These are phyloP conservation scores for Suillus spraguei DNA, from an alignment of 768 basidiomycete species.

Conservation along the genomic window DNA sequence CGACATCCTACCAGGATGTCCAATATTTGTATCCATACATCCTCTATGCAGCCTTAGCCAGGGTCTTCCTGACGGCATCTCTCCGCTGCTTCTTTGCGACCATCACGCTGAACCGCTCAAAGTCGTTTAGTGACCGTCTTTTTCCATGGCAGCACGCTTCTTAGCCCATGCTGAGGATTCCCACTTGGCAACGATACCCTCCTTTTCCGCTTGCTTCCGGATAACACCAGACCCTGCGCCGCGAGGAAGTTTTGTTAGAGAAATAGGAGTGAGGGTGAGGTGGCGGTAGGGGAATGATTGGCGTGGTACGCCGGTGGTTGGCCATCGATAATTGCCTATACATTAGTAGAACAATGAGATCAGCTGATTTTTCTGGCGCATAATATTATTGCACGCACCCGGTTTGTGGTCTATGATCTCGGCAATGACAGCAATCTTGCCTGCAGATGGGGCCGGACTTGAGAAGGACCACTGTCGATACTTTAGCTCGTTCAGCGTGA, in stretches of 20 bases:
- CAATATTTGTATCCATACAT: constrained; percentile 7
- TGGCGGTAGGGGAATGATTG: constrained; percentile 92
- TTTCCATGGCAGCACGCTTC: constrained; percentile 74
- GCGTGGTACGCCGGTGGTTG: constrained; percentile 88
- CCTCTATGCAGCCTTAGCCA: constrained; percentile 53
- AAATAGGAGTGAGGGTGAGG: constrained; percentile 86
- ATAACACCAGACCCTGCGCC: constrained; percentile 80
- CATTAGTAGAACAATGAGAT: background rate
- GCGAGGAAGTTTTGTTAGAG: constrained; percentile 83
- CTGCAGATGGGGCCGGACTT: constrained; percentile 82
- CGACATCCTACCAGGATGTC: constrained; percentile 12
- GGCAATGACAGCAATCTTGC: constrained; percentile 92
- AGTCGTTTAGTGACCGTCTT: constrained; percentile 84
- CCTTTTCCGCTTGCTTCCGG: constrained; percentile 87
- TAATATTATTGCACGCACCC: constrained; percentile 55
- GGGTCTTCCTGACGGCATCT: constrained; percentile 71
- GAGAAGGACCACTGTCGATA: constrained; percentile 77
- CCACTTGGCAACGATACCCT: constrained; percentile 87
- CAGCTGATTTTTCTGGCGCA: background rate
- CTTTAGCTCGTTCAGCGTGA: background rate
- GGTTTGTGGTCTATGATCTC: constrained; percentile 99
- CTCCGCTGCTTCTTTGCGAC: constrained; percentile 87
- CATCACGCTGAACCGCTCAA: constrained; percentile 88
- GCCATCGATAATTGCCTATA: constrained; percentile 93
- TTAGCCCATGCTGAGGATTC: constrained; percentile 85